Base-by-base conservation (phyloP, 2,329 filamentous ascomycete species). In the Penicillium paneum region DNA sequence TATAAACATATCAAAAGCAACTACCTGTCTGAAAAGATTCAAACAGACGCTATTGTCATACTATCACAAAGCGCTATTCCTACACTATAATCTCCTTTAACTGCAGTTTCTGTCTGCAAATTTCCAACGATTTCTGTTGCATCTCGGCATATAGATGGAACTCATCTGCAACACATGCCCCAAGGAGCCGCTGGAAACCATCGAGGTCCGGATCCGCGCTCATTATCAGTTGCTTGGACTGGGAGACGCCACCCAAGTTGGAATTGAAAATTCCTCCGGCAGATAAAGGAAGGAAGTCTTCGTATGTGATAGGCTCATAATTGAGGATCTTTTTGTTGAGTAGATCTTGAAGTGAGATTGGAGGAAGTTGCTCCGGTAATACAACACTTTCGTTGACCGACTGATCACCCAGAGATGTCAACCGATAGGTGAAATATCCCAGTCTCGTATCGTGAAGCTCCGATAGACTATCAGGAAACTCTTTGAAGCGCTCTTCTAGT, bases 231-330 rank as follows among this genome's bases (percentile, higher is more conserved):
- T 63, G 58, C 29, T 61, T 63, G 8, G 67, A 60, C 26, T 57
- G 47, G 2, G 61, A 63, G 1, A 48, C 45, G 8, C 43, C 58
- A 2, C 61, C 60, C 1, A 79, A 60, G 19, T 79, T 80, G 0
- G 77, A 79, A 36, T 73, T 73, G 56, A 81, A 80, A 36, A 82
- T 82, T 0, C 79, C 79, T 0, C 78, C 80, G 0, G 80, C 80
- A 1, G 78, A 81, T 2, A 83, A 64, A 0, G 80, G 80, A 4
- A 83, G 66, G 44, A 82, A 83, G 50, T 82, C 80, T 54, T 83
- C 80, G 52, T 83, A 83, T 0, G 75, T 80, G 17, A 82, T 73
- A 2, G 80, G 77, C 3, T 72, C 62, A 5, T 68, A 71, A 36
- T 69, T 60, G 0, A 82, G 35, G 3, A 71, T 26, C 0, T 71